Conservation (phyloP, 2,329 filamentous ascomycete genomes). For the Penicillium janthinellum region DNA sequence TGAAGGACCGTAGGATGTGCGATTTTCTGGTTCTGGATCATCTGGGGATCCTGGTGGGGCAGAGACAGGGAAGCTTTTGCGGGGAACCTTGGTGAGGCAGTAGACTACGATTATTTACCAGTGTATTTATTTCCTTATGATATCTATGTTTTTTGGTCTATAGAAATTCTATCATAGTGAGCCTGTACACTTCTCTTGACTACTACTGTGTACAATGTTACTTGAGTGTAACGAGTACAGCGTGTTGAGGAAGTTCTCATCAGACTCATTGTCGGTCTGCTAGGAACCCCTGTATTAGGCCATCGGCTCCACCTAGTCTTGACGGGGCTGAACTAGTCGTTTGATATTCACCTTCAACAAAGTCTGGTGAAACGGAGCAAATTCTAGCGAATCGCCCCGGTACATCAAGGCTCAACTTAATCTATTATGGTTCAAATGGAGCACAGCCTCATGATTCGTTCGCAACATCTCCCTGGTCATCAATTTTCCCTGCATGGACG, state of each 20-base stretch:
- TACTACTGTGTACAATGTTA: not conserved
- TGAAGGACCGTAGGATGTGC: not conserved
- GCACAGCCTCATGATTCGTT: not conserved
- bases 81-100: not conserved
- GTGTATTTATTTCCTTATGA: not conserved
- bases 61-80: slow-evolving; percentile 1
- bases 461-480: not conserved
- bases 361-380: not conserved
- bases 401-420: not conserved
- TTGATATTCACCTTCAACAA: slow-evolving; percentile 1
- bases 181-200: not conserved
- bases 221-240: no score
- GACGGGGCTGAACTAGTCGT: not conserved
- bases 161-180: not conserved
- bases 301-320: slow-evolving; percentile 5
- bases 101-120: not conserved
- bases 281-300: not conserved
- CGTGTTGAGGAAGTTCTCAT: not conserved
- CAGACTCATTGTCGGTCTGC: not conserved
- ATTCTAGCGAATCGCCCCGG: not conserved
- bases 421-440: not conserved
- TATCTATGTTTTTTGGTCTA: not conserved
- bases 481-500: slow-evolving; percentile 12
- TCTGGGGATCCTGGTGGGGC: slow-evolving; percentile 12
- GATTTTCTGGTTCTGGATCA: slow-evolving; percentile 10